Conservation (phyloP, 805 yeast genomes). For the Lipomyces yamanashiensis region DNA sequence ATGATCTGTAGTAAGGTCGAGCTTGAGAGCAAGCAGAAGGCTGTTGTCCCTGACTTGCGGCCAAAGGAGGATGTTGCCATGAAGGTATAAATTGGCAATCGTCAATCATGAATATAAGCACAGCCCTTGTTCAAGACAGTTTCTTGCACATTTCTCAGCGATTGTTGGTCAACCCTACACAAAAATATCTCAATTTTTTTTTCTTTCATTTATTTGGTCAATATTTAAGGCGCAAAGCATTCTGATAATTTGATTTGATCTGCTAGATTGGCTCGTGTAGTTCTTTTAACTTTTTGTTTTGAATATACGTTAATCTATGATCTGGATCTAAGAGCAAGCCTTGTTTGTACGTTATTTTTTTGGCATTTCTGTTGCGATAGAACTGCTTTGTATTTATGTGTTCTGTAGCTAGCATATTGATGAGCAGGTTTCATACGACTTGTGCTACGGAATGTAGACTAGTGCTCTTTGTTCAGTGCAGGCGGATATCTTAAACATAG, state of each 20-base stretch:
- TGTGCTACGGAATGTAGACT: too few relatives aligned
- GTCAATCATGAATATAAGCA: background rate
- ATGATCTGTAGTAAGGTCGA: conserved; percentile 29
- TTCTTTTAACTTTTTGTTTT: background rate
- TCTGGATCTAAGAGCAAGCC: background rate
- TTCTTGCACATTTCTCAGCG: background rate
- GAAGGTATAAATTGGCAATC: conserved; percentile 21
- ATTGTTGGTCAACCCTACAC: background rate
- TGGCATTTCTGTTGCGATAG: too few relatives aligned
- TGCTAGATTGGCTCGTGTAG: background rate
- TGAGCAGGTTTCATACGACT: too few relatives aligned
- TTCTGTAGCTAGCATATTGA: too few relatives aligned
- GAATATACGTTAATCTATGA: background rate
- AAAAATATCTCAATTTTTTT: background rate
- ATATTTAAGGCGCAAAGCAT: background rate
- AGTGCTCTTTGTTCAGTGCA: too few relatives aligned
- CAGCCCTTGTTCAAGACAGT: background rate
- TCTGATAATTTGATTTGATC: background rate
- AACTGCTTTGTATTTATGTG: too few relatives aligned
- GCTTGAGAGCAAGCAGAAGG: conserved; percentile 32
- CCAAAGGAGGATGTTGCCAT: conserved; percentile 25
- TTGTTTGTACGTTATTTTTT: background rate
- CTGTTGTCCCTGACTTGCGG: conserved; percentile 14
- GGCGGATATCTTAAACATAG: too few relatives aligned
- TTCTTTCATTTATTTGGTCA: background rate